Percentiles rank a stretch among this genome's conserved stretches.
These are phyloP conservation scores for Taiwanofungus camphoratus DNA, from an alignment of 1,284 basidiomycete species.

Conservation along the genomic window DNA sequence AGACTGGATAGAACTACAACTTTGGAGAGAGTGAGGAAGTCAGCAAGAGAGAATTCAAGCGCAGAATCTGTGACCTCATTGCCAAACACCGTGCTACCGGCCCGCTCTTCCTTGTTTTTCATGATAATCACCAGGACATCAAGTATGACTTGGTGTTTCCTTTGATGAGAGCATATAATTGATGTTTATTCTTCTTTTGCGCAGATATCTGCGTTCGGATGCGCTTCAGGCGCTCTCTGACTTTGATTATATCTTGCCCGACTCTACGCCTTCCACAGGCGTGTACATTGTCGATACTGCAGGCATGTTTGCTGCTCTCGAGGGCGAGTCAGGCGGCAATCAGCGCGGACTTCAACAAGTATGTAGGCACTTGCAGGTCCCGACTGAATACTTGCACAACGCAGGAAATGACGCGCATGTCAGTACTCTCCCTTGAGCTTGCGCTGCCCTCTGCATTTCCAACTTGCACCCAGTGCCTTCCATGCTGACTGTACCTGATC, in stretches of 20 bases:
- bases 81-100: conserved; percentile 36
- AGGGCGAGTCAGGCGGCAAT: conserved; percentile 49
- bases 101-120: conserved; percentile 76
- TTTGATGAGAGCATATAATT: no score
- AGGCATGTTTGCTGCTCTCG: conserved; percentile 64
- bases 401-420: conserved; percentile 84
- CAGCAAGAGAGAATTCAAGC: conserved; percentile 45
- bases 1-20: conserved; percentile 46
- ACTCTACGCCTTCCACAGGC: conserved; percentile 42
- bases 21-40: conserved; percentile 59
- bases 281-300: conserved; percentile 69
- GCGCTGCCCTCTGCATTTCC: neutral
- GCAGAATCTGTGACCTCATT: conserved; percentile 47
- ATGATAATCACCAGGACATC: conserved; percentile 69
- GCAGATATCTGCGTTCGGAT: conserved; percentile 48
- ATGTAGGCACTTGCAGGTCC: conserved; percentile 56
- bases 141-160: no score
- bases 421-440: conserved; percentile 24
- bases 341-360: conserved; percentile 51
- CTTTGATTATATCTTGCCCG: conserved; percentile 53
- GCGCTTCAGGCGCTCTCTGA: conserved; percentile 46
- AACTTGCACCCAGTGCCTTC: neutral
- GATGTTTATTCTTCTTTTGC: no score
- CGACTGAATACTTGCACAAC: conserved; percentile 62
- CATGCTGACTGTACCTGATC: neutral